Evolutionary conservation across 2,329 filamentous ascomycete genomes (phyloP).

Genomic region (Pseudogymnoascus sp.): DNA sequence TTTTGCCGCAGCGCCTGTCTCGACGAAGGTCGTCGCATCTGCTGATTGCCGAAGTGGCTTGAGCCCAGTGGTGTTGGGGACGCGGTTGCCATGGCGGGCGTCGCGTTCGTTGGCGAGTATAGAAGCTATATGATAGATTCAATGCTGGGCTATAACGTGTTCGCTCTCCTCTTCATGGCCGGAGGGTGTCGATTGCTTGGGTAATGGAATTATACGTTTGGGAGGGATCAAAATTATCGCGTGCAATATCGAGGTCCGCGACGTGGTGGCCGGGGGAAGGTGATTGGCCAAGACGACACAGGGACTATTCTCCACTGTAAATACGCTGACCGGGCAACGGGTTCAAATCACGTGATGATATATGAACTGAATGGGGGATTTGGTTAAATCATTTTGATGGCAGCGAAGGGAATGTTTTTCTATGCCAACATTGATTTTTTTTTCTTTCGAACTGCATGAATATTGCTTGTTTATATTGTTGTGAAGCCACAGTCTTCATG

Average conservation of each 20-base stretch:
- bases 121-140: background rate
- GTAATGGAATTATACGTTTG: background rate
- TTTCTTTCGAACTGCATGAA: background rate
- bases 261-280: background rate
- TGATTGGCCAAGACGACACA: background rate
- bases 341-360: background rate
- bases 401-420: background rate
- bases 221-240: background rate
- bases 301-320: background rate
- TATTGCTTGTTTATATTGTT: background rate
- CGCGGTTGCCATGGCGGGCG: conserved; percentile 38
- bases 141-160: background rate
- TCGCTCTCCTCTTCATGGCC: conserved; percentile 1
- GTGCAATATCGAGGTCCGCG: background rate
- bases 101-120: background rate
- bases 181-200: background rate
- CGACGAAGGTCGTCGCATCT: conserved; percentile 44
- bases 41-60: conserved; percentile 35
- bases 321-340: background rate
- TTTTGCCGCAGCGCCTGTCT: conserved; percentile 44
- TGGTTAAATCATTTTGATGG: background rate
- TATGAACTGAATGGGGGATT: background rate
- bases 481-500: background rate
- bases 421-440: background rate
- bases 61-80: conserved; percentile 49